phyloP scores from a whole-genome alignment of 202 grass and related monocot genomes.

The Panicum hallii region DNA sequence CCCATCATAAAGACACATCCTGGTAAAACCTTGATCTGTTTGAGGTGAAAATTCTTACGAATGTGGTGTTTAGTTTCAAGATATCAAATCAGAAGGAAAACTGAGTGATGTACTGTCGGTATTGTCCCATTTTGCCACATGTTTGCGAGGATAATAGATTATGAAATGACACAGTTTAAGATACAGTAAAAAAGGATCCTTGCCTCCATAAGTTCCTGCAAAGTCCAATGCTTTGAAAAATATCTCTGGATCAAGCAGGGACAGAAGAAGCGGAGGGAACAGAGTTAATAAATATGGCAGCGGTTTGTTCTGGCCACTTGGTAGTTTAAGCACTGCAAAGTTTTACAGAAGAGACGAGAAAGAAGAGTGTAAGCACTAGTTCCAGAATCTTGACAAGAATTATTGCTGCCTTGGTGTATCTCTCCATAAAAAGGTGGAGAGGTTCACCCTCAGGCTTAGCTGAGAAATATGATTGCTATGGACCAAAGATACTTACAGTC shows the following conservation, averaged over 20 bases:
- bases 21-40: background rate
- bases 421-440: conserved; percentile 2
- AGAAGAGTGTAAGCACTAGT: background rate
- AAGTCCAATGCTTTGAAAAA: conserved; percentile 99
- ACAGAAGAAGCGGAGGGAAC: conserved; percentile 74
- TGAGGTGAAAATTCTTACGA: background rate
- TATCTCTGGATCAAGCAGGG: conserved; percentile 90
- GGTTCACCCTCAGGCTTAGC: background rate
- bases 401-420: conserved; percentile 4
- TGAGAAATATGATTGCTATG: conserved; percentile 33
- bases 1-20: background rate
- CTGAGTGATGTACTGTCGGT: background rate
- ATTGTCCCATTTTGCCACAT: background rate
- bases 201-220: conserved; percentile 98
- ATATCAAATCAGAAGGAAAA: background rate
- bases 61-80: background rate
- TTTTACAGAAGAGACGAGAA: conserved; percentile 38
- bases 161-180: background rate
- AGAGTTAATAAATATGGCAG: conserved; percentile 79
- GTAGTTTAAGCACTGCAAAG: conserved; percentile 85
- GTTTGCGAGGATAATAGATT: background rate
- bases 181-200: conserved; percentile 27
- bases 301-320: conserved; percentile 80
- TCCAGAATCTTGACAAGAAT: background rate
- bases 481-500: conserved; percentile 73